A percentile compares a stretch with the other conserved stretches of the same genome.
Conservation (phyloP, 768 basidiomycete genomes). For the Polyporus arcularius region DNA sequence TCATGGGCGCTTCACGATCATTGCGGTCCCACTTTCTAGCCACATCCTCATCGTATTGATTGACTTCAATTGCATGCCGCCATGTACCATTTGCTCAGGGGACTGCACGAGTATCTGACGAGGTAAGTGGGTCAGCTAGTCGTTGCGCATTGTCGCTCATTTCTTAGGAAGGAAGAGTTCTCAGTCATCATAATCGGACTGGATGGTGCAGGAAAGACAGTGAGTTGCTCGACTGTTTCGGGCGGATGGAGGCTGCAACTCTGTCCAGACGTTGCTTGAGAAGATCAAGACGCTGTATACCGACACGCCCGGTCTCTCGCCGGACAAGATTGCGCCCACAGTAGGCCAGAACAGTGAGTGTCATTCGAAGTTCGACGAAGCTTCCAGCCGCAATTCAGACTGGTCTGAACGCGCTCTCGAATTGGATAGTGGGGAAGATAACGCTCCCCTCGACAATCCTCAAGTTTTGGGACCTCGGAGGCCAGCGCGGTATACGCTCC, state of each 20-base stretch:
- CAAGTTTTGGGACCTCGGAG: constrained; percentile 97
- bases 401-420: not conserved
- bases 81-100: constrained; percentile 96
- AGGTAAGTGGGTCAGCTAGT: constrained; percentile 44
- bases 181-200: constrained; percentile 94
- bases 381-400: too few species aligned
- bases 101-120: constrained; percentile 87
- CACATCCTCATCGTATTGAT: not conserved
- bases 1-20: constrained; percentile 9
- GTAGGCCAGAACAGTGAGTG: constrained; percentile 95
- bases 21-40: not conserved
- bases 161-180: constrained; percentile 78
- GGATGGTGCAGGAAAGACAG: constrained; percentile 92
- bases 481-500: constrained; percentile 88
- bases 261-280: constrained; percentile 78
- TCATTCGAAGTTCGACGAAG: not conserved
- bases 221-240: constrained; percentile 31
- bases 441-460: constrained; percentile 90
- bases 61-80: not conserved
- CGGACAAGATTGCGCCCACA: constrained; percentile 94
- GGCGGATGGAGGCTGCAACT: not conserved
- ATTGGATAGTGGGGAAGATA: constrained; percentile 80
- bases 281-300: constrained; percentile 94
- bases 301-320: constrained; percentile 80
- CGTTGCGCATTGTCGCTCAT: not conserved